Evolutionary conservation across 345 rosid species (phyloP).

Genomic region (Citrus inodora): DNA sequence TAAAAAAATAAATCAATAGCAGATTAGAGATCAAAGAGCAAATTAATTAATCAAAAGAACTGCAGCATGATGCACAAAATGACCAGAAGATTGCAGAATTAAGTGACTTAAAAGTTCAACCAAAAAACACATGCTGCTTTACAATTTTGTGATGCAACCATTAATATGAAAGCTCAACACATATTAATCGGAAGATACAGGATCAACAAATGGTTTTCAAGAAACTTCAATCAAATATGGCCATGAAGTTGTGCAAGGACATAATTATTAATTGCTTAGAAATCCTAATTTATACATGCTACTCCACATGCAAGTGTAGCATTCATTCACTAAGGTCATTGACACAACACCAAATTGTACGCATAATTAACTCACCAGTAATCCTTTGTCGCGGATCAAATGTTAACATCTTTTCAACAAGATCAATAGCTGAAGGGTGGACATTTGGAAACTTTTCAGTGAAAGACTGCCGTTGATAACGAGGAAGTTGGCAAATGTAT

Average conservation of each 20-base stretch:
- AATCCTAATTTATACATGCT: neutral
- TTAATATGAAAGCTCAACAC: neutral
- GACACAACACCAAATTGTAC: neutral
- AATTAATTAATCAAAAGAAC: neutral
- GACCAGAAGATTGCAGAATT: neutral
- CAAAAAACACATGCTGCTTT: neutral
- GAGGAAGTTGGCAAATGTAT: slow-evolving; percentile 62
- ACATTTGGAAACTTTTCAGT: slow-evolving; percentile 67
- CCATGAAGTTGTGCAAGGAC: neutral
- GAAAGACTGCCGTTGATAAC: slow-evolving; percentile 60
- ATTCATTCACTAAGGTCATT: neutral
- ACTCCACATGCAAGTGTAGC: neutral
- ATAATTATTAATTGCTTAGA: neutral
- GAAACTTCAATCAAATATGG: neutral
- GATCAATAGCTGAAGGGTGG: slow-evolving; percentile 70
- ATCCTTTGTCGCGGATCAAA: slow-evolving; percentile 84
- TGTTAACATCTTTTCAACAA: slow-evolving; percentile 80
- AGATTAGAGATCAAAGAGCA: neutral
- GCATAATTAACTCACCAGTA: slow-evolving; percentile 49
- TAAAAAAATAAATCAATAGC: neutral
- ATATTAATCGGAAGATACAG: neutral
- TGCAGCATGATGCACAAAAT: neutral
- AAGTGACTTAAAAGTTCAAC: neutral
- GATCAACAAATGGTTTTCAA: neutral
- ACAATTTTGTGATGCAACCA: neutral